Evolutionary conservation across 2,329 filamentous ascomycete genomes (phyloP), one percentile per base, ranked within the genome.

Genomic region (Penicillium sp.): DNA sequence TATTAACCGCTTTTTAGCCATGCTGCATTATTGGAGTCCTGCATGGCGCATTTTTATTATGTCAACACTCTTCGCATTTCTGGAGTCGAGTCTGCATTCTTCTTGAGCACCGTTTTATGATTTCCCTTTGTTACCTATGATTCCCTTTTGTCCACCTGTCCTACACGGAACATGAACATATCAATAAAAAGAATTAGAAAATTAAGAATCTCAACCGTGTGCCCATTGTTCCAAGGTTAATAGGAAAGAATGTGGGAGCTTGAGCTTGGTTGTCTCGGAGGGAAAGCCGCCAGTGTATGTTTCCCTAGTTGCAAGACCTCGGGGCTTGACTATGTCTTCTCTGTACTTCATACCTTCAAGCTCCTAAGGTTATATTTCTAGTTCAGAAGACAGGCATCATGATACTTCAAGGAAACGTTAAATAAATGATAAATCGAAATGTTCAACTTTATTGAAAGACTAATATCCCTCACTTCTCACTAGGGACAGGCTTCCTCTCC

Each of bases 21-120:
- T 20, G 31, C 35, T 46, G 53, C 54, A 60, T 56, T 41, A 39
- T 41, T 27, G 42, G 52, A 53, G 48, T 56, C 48, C 39, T 43
- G n/a, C 6, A n/a, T 10, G 29, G 40, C n/a, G 32, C 41, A 48
- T 55, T 53, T 44, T 45, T 47, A 52, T 28, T 45, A 38, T 56
- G 44, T 53, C 42, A 57, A 43, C 24, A 44, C 15, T 29, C 10
- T 42, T 31, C 18, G 55, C 56, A 59, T 59, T 47, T 27, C 29
- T 52, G 52, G 55, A 44, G 54, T 55, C 23, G 33, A 44, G 23
- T 10, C 29, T 48, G 42, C 37, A 49, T 47, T 33, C 6, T 49
- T 42, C 44, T 44, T 54, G 42, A 56, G 48, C 52, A 44, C 42
- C 27, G 38, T 54, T 47, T 46, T 41, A 56, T 38, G 53, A 47